phyloP scores from a whole-genome alignment of 2,329 filamentous ascomycete genomes.

The Aspergillus neoniger region DNA sequence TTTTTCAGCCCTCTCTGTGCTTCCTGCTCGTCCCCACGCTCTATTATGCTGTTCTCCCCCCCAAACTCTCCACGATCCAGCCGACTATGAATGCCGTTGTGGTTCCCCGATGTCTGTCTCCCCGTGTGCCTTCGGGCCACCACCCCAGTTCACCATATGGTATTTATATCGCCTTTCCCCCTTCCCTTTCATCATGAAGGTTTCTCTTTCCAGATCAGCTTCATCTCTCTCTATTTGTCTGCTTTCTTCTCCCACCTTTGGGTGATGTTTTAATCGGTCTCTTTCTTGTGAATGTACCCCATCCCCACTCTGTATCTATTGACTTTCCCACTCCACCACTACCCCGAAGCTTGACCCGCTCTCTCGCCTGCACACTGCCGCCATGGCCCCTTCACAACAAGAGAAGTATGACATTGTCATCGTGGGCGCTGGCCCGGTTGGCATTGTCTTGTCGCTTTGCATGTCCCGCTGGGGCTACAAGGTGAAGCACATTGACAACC shows the following conservation, averaged over 20 bases:
- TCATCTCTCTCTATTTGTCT: conserved; percentile 3
- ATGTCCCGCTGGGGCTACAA: conserved; percentile 91
- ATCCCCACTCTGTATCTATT: background rate
- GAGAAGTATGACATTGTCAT: conserved; percentile 72
- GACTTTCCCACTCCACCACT: background rate
- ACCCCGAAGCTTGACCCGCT: conserved; percentile 1
- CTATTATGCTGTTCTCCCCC: conserved; percentile 5
- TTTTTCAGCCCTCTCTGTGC: background rate
- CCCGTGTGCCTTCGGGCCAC: conserved; percentile 22
- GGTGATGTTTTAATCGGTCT: background rate
- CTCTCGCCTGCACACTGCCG: conserved; percentile 9
- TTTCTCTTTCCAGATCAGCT: conserved; percentile 5
- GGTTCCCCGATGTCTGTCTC: conserved; percentile 28
- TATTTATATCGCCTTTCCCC: conserved; percentile 32
- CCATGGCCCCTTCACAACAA: conserved; percentile 30
- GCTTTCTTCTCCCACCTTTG: background rate
- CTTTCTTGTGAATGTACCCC: background rate
- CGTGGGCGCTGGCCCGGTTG: conserved; percentile 84
- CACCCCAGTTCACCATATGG: conserved; percentile 14
- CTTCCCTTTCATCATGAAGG: conserved; percentile 21
- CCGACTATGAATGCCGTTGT: conserved; percentile 41
- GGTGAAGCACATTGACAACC: conserved; percentile 93
- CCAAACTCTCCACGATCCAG: conserved; percentile 25
- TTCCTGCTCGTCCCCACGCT: conserved; percentile 1
- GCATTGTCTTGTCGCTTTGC: conserved; percentile 82